Evolutionary conservation across 768 basidiomycete species (phyloP).

Genomic region (Megacollybia marginata): DNA sequence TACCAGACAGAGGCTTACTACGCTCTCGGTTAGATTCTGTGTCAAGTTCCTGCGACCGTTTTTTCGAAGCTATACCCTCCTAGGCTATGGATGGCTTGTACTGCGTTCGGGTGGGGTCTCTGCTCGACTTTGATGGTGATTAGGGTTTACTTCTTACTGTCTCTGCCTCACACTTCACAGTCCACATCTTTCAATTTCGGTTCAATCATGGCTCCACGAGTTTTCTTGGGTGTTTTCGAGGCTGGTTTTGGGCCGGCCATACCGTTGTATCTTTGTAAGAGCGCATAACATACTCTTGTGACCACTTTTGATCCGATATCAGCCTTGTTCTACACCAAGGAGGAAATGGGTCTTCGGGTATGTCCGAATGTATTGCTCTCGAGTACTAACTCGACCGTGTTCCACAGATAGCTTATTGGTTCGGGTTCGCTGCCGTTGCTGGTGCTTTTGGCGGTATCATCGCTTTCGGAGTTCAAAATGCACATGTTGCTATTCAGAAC

Average conservation of each 20-base stretch:
- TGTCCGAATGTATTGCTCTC: too few relatives aligned
- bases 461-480: conserved; percentile 72
- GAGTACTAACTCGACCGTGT: too few relatives aligned
- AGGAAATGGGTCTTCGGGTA: conserved; percentile 9
- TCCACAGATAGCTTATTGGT: conserved; percentile 34
- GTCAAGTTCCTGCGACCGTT: conserved; percentile 60
- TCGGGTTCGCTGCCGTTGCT: conserved; percentile 77
- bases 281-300: too few relatives aligned
- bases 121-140: conserved; percentile 60
- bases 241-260: conserved; percentile 68
- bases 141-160: conserved; percentile 16
- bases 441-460: conserved; percentile 84
- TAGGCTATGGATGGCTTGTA: conserved; percentile 55
- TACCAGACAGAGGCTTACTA: not conserved
- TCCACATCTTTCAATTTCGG: conserved; percentile 53
- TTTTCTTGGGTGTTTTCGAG: conserved; percentile 72
- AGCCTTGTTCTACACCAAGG: conserved; percentile 63
- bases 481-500: conserved; percentile 43
- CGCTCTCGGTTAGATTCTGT: conserved; percentile 45
- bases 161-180: conserved; percentile 21
- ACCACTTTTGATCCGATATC: too few relatives aligned
- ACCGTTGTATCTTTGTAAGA: conserved; percentile 56
- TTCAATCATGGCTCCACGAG: conserved; percentile 48
- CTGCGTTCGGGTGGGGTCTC: conserved; percentile 71
- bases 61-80: conserved; percentile 64